Evolutionary conservation across 805 yeast species (phyloP), one percentile per base, ranked within the genome.

Genomic region (Cyberlindnera xishuangbannaensis): DNA sequence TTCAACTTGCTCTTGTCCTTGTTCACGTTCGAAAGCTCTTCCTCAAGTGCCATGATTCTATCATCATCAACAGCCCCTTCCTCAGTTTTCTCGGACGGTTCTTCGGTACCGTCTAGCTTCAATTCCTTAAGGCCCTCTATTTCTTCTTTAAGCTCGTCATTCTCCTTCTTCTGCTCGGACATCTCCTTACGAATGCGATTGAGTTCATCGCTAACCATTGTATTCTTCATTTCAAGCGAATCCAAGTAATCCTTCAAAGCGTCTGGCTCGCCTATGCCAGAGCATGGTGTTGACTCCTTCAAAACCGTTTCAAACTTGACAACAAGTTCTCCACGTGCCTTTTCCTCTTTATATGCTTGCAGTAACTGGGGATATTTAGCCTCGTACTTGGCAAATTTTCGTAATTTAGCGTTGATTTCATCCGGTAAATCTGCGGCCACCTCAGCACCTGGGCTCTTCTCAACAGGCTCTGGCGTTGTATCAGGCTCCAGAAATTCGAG

Each of bases 271-370:
- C 79, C 62, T 15, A 92, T 74, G 22, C 79, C 71, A 1, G 83
- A 69, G 31, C 84, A 69, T 0, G 97, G 97, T 0, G 97, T 88
- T 43, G 73, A 60, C 48, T 90, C 97, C 32, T 73, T 67, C 39
- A 90, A 60, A 11, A 82, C 71, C 36, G 64, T 74, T 51, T 86
- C 96, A 45, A 88, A 81, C 0, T 62, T 50, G 5, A 53, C 63
- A 7, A 87, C 69, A 27, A 79, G 65, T 28, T 72, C 78, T 2
- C 69, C 62, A 47, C 78, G 82, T 31, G 70, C 64, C 60, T 83
- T 85, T 55, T 88, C 96, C 1, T 69, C 62, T 51, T 86, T 83
- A 61, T 85, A 92, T 0, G 97, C 96, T 27, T 81, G 81, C 31
- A 87, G 67, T 12, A 90, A 63, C 27, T 76, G 62, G 0, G 98